Percentiles rank a stretch among this genome's conserved stretches.
Conservation (phyloP, 345 rosid genomes). For the Gossypium arboreum region DNA sequence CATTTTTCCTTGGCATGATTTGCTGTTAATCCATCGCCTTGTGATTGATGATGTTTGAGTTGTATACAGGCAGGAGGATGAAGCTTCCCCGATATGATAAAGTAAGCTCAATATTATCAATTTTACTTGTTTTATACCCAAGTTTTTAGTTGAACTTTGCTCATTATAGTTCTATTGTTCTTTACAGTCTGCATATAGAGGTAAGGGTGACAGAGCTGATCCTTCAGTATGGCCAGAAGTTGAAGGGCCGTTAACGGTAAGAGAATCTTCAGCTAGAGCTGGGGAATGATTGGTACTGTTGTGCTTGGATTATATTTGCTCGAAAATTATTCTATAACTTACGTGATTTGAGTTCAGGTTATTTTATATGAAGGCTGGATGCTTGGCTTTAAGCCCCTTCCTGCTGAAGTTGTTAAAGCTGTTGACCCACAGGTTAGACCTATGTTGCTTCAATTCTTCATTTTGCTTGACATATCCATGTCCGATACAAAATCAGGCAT, state of each 20-base stretch:
- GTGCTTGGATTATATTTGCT: not conserved
- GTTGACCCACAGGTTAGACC: constrained; percentile 80
- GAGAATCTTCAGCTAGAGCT: constrained; percentile 10
- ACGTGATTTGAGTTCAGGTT: constrained; percentile 41
- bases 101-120: constrained; percentile 35
- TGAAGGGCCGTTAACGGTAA: constrained; percentile 84
- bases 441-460: not conserved
- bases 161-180: not conserved
- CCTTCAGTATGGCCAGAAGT: constrained; percentile 80
- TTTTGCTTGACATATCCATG: not conserved
- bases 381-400: constrained; percentile 89
- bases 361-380: constrained; percentile 97
- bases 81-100: constrained; percentile 88
- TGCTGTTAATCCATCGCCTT: constrained; percentile 7
- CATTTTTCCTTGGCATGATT: constrained; percentile 3
- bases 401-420: constrained; percentile 52
- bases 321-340: not conserved
- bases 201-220: constrained; percentile 91
- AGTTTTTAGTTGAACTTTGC: constrained; percentile 7
- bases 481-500: not conserved
- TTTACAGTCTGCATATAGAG: constrained; percentile 82
- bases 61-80: constrained; percentile 72
- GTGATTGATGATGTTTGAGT: constrained; percentile 22
- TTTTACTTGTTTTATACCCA: not conserved
- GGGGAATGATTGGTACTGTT: not conserved